These are phyloP conservation scores for Neofusicoccum parvum DNA, from an alignment of 2,329 filamentous ascomycete genomes.

Conservation along the genomic window DNA sequence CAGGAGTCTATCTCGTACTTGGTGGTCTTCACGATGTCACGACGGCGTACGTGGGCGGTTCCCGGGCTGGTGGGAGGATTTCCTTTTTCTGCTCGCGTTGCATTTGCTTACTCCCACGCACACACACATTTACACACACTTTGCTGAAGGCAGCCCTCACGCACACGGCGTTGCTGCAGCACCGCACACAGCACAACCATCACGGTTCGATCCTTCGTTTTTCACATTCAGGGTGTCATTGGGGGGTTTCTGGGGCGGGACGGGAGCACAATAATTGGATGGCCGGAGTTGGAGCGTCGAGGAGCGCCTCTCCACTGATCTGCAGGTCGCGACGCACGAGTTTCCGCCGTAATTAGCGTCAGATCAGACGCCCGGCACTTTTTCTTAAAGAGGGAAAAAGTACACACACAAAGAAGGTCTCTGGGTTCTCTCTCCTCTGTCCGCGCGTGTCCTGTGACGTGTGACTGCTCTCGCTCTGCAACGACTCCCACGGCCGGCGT, in stretches of 20 bases:
- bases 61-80: constrained; percentile 9
- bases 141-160: neutral
- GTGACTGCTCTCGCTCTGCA: neutral
- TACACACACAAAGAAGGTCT: constrained; percentile 15
- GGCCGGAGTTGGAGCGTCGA: neutral
- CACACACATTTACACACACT: neutral
- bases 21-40: constrained; percentile 20
- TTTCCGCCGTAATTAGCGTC: constrained; percentile 17
- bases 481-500: too few relatives aligned
- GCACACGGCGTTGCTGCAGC: neutral
- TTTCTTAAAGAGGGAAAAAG: constrained; percentile 11
- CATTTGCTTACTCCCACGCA: constrained; percentile 6
- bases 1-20: constrained; percentile 17
- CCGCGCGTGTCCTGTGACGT: neutral
- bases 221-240: neutral
- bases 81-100: neutral
- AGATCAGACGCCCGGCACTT: neutral
- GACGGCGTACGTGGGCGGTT: constrained; percentile 19
- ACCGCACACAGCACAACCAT: neutral
- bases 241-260: neutral
- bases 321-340: constrained; percentile 3
- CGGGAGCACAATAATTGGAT: constrained; percentile 3
- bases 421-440: constrained; percentile 4
- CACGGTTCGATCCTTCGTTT: constrained; percentile 9
- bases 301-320: constrained; percentile 2